Conservation (phyloP, 164 flowering plant species). For the Euptelea pleiosperma region DNA sequence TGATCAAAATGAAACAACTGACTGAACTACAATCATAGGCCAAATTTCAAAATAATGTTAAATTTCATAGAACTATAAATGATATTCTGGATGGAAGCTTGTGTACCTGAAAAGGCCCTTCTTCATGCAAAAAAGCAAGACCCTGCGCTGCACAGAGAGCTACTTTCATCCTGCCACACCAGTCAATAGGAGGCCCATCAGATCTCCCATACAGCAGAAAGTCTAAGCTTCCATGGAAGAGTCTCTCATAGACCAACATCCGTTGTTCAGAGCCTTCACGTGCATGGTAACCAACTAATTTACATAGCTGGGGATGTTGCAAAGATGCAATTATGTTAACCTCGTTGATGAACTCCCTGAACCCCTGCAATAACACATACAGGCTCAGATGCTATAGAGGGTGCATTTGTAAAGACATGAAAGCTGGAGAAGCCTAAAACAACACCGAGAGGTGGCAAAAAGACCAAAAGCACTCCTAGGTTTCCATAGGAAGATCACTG, state of each 20-base stretch:
- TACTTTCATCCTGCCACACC: constrained; percentile 87
- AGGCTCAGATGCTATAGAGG: background rate
- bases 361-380: constrained; percentile 36
- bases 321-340: constrained; percentile 69
- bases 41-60: background rate
- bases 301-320: constrained; percentile 89
- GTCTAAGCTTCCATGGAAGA: constrained; percentile 91
- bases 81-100: no score
- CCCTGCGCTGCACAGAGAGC: constrained; percentile 97
- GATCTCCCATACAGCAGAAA: constrained; percentile 70
- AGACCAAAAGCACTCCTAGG: no score
- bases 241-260: constrained; percentile 88
- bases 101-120: constrained; percentile 97
- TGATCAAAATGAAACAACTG: no score
- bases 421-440: background rate
- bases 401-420: background rate
- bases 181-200: constrained; percentile 87
- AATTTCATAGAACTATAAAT: no score
- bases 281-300: constrained; percentile 86
- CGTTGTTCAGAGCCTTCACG: constrained; percentile 84
- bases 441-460: no score
- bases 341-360: constrained; percentile 69
- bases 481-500: no score
- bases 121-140: constrained; percentile 93
- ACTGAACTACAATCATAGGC: background rate